Percentiles rank a stretch among this genome's conserved stretches.
These are phyloP conservation scores for Phanerochaete carnosa DNA, from an alignment of 768 basidiomycete species.

Conservation along the genomic window DNA sequence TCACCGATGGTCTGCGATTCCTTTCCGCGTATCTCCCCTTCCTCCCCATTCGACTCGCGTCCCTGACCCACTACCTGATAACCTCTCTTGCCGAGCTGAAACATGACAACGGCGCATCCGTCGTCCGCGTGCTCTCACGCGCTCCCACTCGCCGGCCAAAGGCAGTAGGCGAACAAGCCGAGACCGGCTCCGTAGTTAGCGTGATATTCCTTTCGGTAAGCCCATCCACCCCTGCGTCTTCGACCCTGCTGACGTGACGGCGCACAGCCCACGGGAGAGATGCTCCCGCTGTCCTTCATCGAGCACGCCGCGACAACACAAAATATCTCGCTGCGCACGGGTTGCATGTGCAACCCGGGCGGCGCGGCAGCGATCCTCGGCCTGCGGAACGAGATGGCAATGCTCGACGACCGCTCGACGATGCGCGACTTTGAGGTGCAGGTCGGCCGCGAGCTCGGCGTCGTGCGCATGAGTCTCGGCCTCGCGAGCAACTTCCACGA, in stretches of 20 bases:
- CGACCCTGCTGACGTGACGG: constrained; percentile 5
- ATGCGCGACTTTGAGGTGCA: constrained; percentile 56
- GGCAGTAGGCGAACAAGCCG: constrained; percentile 61
- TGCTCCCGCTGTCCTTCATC: constrained; percentile 71
- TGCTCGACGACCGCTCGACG: constrained; percentile 50
- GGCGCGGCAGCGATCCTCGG: constrained; percentile 72
- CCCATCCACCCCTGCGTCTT: constrained; percentile 7
- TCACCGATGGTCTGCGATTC: constrained; percentile 75
- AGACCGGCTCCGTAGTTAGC: constrained; percentile 61
- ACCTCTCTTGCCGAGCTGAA: constrained; percentile 51
- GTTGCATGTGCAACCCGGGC: constrained; percentile 88
- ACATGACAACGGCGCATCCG: constrained; percentile 60
- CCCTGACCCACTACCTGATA: constrained; percentile 60
- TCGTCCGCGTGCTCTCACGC: constrained; percentile 67
- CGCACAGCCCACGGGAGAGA: constrained; percentile 57
- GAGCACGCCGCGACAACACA: constrained; percentile 62
- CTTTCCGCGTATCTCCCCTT: constrained; percentile 78
- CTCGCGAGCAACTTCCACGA: constrained; percentile 78
- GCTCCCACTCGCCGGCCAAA: constrained; percentile 50
- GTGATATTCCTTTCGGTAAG: constrained; percentile 63
- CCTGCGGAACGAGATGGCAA: constrained; percentile 60
- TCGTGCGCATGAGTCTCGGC: constrained; percentile 75
- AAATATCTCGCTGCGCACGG: constrained; percentile 74
- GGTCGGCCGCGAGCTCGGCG: constrained; percentile 69
- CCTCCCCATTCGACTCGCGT: constrained; percentile 71